These are phyloP conservation scores for Clathrus columnatus DNA, from an alignment of 768 basidiomycete species.

Conservation along the genomic window DNA sequence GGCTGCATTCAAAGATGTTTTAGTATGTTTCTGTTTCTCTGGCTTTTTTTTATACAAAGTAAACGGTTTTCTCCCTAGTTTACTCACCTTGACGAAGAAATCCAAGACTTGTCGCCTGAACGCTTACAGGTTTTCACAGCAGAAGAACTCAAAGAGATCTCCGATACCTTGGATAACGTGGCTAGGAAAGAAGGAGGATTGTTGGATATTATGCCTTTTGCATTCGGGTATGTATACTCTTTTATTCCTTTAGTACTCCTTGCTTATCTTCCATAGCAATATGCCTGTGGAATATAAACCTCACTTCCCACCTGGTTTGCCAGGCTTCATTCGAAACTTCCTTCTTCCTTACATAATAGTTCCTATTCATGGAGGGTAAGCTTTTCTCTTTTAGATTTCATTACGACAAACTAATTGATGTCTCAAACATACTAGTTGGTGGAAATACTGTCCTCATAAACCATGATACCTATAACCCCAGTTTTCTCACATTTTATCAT, in stretches of 20 bases:
- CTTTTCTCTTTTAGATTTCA: too few species aligned
- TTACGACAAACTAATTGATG: neutral
- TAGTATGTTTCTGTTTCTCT: too few species aligned
- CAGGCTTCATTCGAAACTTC: conserved; percentile 32
- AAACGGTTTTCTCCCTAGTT: too few species aligned
- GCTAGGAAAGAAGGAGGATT: conserved; percentile 27
- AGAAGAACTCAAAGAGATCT: conserved; percentile 22
- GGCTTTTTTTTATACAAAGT: neutral
- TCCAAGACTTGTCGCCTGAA: conserved; percentile 25
- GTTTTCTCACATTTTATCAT: too few species aligned
- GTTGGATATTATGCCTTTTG: conserved; percentile 27
- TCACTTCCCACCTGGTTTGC: conserved; percentile 27
- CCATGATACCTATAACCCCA: too few species aligned
- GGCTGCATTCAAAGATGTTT: conserved; percentile 20
- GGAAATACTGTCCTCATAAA: neutral
- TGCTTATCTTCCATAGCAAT: conserved; percentile 21
- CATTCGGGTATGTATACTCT: conserved; percentile 24
- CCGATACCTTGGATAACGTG: conserved; percentile 21
- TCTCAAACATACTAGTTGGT: neutral
- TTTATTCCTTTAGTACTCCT: neutral
- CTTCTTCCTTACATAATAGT: conserved; percentile 26
- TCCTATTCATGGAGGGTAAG: neutral
- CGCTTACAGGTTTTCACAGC: conserved; percentile 25
- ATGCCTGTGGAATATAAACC: conserved; percentile 29
- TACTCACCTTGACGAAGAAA: conserved; percentile 30